A percentile compares a stretch with the other conserved stretches of the same genome.
phyloP scores from a whole-genome alignment of 768 basidiomycete species.

The Suillus discolor region DNA sequence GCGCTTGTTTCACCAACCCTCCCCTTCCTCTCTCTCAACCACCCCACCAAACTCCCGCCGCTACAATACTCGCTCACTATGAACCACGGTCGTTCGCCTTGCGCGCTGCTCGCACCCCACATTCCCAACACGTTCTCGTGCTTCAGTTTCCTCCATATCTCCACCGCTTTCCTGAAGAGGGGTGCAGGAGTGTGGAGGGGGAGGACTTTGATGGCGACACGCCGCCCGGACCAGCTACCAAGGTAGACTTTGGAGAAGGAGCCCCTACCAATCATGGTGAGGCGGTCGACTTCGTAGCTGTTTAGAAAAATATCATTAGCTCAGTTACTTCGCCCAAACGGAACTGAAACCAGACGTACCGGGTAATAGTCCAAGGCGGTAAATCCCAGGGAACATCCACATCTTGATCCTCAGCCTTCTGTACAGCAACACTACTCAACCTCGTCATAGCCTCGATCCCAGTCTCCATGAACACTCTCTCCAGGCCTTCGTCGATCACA shows the following conservation, averaged over 20 bases:
- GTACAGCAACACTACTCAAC: slow-evolving; percentile 43
- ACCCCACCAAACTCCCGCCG: slow-evolving; percentile 31
- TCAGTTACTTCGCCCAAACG: not conserved
- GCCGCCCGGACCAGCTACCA: slow-evolving; percentile 69
- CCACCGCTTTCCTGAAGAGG: slow-evolving; percentile 55
- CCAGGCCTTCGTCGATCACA: slow-evolving; percentile 18
- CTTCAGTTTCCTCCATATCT: slow-evolving; percentile 16
- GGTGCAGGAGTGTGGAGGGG: slow-evolving; percentile 59
- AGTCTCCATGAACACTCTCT: slow-evolving; percentile 70
- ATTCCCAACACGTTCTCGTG: slow-evolving; percentile 17
- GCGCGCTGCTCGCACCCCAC: slow-evolving; percentile 19
- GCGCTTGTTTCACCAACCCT: slow-evolving; percentile 13
- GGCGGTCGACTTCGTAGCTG: slow-evolving; percentile 76
- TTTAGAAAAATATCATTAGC: slow-evolving; percentile 10
- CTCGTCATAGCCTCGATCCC: slow-evolving; percentile 72
- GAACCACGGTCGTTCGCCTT: slow-evolving; percentile 13
- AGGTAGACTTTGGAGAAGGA: slow-evolving; percentile 79
- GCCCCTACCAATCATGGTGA: slow-evolving; percentile 68
- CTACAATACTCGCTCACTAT: not conserved
- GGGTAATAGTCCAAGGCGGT: slow-evolving; percentile 79
- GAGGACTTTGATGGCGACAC: slow-evolving; percentile 76
- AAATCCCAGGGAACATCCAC: slow-evolving; percentile 34
- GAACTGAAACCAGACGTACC: slow-evolving; percentile 33
- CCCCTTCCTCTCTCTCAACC: slow-evolving; percentile 45
- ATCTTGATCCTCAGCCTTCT: slow-evolving; percentile 14